A percentile compares a stretch with the other conserved stretches of the same genome.
phyloP scores from a whole-genome alignment of 2,329 filamentous ascomycete species.

The Sporothrix pseudoabietina region DNA sequence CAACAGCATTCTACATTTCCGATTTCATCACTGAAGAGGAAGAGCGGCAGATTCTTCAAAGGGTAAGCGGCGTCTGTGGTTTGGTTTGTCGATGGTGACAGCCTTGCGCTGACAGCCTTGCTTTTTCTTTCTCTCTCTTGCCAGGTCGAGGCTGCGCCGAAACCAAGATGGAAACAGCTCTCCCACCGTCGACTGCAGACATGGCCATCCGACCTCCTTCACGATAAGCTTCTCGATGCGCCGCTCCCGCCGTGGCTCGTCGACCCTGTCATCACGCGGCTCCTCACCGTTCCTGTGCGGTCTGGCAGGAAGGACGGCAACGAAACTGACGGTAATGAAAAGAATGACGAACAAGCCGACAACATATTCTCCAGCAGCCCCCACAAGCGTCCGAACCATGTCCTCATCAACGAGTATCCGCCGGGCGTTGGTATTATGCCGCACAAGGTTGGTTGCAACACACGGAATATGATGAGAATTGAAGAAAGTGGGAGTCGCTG shows the following conservation, averaged over 20 bases:
- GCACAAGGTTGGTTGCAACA: constrained; percentile 61
- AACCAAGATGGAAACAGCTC: constrained; percentile 81
- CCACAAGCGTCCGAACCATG: constrained; percentile 80
- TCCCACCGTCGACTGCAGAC: constrained; percentile 89
- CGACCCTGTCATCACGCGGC: constrained; percentile 66
- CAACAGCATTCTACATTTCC: constrained; percentile 78
- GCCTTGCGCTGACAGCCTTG: constrained; percentile 7
- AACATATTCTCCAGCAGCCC: constrained; percentile 66
- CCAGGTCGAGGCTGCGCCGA: constrained; percentile 63
- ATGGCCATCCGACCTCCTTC: constrained; percentile 81
- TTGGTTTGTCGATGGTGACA: neutral
- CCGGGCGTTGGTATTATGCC: constrained; percentile 94
- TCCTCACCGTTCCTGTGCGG: constrained; percentile 53
- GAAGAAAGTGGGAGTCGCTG: neutral
- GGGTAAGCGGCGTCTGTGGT: constrained; percentile 52
- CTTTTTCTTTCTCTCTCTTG: neutral
- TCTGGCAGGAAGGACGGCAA: neutral
- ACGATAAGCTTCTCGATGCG: constrained; percentile 73
- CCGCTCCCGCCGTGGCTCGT: constrained; percentile 75
- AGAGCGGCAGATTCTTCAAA: constrained; percentile 69
- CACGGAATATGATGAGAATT: neutral
- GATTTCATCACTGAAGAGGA: constrained; percentile 79
- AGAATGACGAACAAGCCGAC: constrained; percentile 33
- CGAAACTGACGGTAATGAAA: constrained; percentile 28
- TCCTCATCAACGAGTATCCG: constrained; percentile 89